Evolutionary conservation across 2,329 filamentous ascomycete species (phyloP), one percentile per base, ranked within the genome.

Genomic region (Xylaria sp.): DNA sequence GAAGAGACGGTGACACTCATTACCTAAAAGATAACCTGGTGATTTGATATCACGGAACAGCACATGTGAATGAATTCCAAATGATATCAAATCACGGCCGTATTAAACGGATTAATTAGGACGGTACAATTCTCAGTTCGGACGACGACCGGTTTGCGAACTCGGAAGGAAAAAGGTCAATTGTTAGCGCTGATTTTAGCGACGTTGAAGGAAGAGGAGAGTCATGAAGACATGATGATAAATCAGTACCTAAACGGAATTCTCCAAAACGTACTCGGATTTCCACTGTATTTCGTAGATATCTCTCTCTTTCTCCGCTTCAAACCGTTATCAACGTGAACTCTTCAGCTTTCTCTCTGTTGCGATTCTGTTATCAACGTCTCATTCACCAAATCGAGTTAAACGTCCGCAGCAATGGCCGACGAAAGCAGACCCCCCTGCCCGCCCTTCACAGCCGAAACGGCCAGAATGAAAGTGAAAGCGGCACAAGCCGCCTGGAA

Each of bases 401-500:
- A 4, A 55, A 13, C 30, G 23, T 23, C 44, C n/a, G 13, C 39
- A 18, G 59, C 8, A 8, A 71, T 71, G 69, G 67, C 67, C 54
- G 65, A 61, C 51, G 56, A 68, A 50, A 68, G 63, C 59, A 66
- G 56, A 55, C 79, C 78, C 2, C 83, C 82, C 0, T 76, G 79
- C 49, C 91, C 91, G 3, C 91, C 91, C 0, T 95, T 92, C 72
- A 93, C 85, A 0, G 75, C 75, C 37, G 87, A 90, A 70, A 87
- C 85, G 1, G 91, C 91, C 1, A 76, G 77, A 13, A 77, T 80
- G 60, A 95, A 95, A 72, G 91, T 95, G 63, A 95, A 95, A 75
- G 87, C 86, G 16, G 91, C 90, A 0, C 91, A 96, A 71, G 83
- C 91, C 71, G 78, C 87, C 2, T 95, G 91, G 91, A 96, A 95